Percentiles rank a stretch among this genome's conserved stretches.
Evolutionary conservation across 2,329 filamentous ascomycete genomes (phyloP).

Genomic region (Alternaria gaisen): DNA sequence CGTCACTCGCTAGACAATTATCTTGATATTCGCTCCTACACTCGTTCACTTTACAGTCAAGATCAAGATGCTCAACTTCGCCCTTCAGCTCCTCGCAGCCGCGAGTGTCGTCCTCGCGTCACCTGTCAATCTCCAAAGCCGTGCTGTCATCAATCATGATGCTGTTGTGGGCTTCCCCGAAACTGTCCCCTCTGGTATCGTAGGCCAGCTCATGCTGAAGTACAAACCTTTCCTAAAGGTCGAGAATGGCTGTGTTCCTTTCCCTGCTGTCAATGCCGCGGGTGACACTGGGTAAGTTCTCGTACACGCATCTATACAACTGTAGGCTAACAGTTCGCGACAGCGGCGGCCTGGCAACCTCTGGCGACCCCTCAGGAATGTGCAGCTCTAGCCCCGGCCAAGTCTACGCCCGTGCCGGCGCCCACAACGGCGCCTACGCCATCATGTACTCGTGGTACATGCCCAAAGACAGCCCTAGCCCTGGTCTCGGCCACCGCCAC

Average conservation of each 20-base stretch:
- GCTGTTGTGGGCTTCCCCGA: constrained; percentile 63
- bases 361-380: constrained; percentile 54
- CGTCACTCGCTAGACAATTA: background rate
- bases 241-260: constrained; percentile 69
- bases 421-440: constrained; percentile 55
- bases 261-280: constrained; percentile 66
- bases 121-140: constrained; percentile 43
- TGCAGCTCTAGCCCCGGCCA: constrained; percentile 60
- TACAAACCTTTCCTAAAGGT: constrained; percentile 67
- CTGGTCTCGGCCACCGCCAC: constrained; percentile 61
- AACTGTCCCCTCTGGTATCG: constrained; percentile 59
- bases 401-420: constrained; percentile 58
- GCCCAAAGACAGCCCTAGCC: constrained; percentile 58
- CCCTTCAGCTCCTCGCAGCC: constrained; percentile 34
- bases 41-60: background rate
- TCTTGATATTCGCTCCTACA: background rate
- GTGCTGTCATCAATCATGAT: constrained; percentile 57
- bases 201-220: constrained; percentile 61
- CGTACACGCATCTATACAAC: background rate
- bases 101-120: constrained; percentile 32
- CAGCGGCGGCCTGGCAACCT: constrained; percentile 56
- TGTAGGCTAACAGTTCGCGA: constrained; percentile 1
- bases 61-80: constrained; percentile 36
- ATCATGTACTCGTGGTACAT: constrained; percentile 65
- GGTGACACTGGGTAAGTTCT: constrained; percentile 64